A percentile compares a stretch with the other conserved stretches of the same genome.
These are phyloP conservation scores for Phialophora tarda DNA, from an alignment of 2,329 filamentous ascomycete genomes.

Conservation along the genomic window DNA sequence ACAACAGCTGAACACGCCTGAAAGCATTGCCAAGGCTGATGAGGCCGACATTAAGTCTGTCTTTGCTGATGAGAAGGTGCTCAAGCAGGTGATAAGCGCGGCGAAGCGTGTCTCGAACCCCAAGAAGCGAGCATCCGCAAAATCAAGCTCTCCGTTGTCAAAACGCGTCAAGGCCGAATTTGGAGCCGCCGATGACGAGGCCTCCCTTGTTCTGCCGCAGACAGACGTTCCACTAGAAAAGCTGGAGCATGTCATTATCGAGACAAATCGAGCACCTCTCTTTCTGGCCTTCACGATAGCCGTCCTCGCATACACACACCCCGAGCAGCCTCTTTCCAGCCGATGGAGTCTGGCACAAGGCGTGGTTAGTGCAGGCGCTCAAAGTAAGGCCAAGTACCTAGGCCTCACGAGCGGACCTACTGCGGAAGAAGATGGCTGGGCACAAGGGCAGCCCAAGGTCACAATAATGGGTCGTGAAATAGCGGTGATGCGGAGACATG, in stretches of 20 bases:
- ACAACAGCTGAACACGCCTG: conserved; percentile 50
- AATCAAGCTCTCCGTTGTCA: conserved; percentile 43
- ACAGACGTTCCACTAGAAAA: conserved; percentile 47
- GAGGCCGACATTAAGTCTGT: conserved; percentile 51
- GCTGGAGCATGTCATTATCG: conserved; percentile 63
- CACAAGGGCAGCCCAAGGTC: conserved; percentile 74
- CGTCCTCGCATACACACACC: conserved; percentile 79
- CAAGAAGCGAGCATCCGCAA: conserved; percentile 59
- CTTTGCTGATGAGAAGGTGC: conserved; percentile 59
- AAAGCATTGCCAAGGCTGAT: conserved; percentile 57
- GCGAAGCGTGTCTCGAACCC: conserved; percentile 57
- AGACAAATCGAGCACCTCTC: conserved; percentile 81
- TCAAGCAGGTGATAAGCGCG: conserved; percentile 63
- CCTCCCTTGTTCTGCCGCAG: conserved; percentile 44
- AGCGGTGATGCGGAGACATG: conserved; percentile 70
- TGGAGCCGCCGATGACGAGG: conserved; percentile 46
- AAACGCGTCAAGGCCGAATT: conserved; percentile 30
- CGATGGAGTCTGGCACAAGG: conserved; percentile 81
- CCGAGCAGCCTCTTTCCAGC: conserved; percentile 83
- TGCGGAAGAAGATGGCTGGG: conserved; percentile 74
- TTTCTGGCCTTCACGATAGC: conserved; percentile 80
- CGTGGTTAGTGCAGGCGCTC: conserved; percentile 80
- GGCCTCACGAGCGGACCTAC: conserved; percentile 70
- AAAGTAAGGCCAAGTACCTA: conserved; percentile 74
- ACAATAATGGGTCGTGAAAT: conserved; percentile 75